Conservation (phyloP, 768 basidiomycete species). For the Ramaria rubella region DNA sequence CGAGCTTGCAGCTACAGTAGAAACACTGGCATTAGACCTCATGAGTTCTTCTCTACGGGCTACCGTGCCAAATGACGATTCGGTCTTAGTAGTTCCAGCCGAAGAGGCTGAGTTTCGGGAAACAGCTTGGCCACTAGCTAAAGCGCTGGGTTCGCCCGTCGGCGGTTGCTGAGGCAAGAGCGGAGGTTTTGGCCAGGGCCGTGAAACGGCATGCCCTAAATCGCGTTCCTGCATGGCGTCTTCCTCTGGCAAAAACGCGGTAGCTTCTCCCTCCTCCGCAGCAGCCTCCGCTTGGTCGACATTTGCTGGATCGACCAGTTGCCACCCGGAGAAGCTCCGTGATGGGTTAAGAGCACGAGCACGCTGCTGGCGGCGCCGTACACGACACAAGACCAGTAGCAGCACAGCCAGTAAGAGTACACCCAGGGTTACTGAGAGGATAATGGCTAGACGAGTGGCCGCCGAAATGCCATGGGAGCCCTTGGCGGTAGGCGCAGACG, state of each 20-base stretch:
- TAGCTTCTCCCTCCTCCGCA: neutral
- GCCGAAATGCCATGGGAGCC: slow-evolving; percentile 20
- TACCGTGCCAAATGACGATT: neutral
- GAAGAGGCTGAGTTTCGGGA: neutral
- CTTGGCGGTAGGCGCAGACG: slow-evolving; percentile 11
- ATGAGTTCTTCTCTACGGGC: neutral
- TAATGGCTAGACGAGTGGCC: slow-evolving; percentile 43
- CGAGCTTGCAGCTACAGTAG: slow-evolving; percentile 6
- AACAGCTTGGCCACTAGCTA: neutral
- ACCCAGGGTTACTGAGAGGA: slow-evolving; percentile 55
- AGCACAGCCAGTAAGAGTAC: slow-evolving; percentile 49
- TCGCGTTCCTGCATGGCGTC: neutral
- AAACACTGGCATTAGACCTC: neutral
- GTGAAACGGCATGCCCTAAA: too few species aligned
- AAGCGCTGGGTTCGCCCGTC: neutral
- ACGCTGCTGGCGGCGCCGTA: neutral
- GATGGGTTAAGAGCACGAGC: neutral
- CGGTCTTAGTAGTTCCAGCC: neutral
- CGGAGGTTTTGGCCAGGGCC: neutral
- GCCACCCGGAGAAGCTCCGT: neutral
- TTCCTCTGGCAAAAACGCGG: neutral
- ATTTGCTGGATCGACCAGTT: neutral
- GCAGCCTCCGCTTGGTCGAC: neutral
- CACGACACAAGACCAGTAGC: neutral
- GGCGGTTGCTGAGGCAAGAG: neutral